Conservation (phyloP, 208 protist species). For the Acanthamoeba comandoni region DNA sequence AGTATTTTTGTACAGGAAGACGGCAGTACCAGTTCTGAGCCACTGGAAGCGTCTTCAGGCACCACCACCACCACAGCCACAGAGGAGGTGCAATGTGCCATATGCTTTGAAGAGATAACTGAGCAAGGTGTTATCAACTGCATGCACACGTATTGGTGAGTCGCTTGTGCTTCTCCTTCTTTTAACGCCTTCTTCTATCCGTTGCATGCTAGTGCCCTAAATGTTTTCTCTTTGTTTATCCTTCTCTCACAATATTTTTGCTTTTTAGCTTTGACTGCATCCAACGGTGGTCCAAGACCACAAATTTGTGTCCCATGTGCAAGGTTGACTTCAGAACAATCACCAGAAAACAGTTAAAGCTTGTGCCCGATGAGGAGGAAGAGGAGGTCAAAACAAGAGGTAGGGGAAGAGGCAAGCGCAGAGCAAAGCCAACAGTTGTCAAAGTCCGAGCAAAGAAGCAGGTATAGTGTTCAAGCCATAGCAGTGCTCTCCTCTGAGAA, state of each 20-base stretch:
- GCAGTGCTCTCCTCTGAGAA: too few relatives aligned
- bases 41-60: too few relatives aligned
- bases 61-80: too few relatives aligned
- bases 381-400: background rate
- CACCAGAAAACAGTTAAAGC: background rate
- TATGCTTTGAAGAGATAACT: slow-evolving; percentile 38
- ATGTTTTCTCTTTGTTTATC: too few relatives aligned
- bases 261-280: slow-evolving; percentile 37
- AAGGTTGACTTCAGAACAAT: slow-evolving; percentile 43
- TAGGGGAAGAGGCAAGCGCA: background rate
- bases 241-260: background rate
- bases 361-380: background rate
- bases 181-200: too few relatives aligned
- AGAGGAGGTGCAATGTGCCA: background rate
- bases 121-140: slow-evolving; percentile 30
- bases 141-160: too few relatives aligned
- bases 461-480: too few relatives aligned
- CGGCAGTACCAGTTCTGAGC: too few relatives aligned
- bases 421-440: slow-evolving; percentile 6
- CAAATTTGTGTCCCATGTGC: slow-evolving; percentile 54
- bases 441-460: slow-evolving; percentile 33
- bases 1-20: too few relatives aligned
- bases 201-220: too few relatives aligned
- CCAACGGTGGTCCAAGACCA: slow-evolving; percentile 57
- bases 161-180: too few relatives aligned